Percentiles rank a stretch among this genome's conserved stretches.
Conservation (phyloP, 1,139 yeast species). For the Meyerozyma athensensis region DNA sequence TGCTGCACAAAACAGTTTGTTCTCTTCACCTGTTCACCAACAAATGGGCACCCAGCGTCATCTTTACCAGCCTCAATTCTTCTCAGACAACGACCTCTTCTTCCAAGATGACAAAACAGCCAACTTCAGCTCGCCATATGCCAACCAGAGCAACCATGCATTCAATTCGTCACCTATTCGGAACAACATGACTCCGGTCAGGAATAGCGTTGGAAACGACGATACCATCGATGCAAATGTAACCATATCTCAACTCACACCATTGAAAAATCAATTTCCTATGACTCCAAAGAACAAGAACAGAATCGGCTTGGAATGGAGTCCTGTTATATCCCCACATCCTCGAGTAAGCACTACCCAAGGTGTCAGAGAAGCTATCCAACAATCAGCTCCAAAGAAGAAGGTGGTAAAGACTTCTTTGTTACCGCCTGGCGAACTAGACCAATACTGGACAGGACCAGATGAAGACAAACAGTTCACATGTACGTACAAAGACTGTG, state of each 20-base stretch:
- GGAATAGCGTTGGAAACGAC: constrained; percentile 22
- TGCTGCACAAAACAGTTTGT: constrained; percentile 9
- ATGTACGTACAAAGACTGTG: constrained; percentile 77
- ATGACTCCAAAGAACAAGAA: constrained; percentile 37
- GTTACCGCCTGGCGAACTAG: constrained; percentile 86
- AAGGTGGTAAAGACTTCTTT: constrained; percentile 61
- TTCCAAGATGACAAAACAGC: background rate
- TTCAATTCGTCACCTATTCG: constrained; percentile 33
- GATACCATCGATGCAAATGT: constrained; percentile 38
- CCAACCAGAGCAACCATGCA: constrained; percentile 8
- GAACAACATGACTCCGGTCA: constrained; percentile 24
- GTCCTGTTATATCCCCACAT: constrained; percentile 49
- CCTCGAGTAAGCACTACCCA: constrained; percentile 26
- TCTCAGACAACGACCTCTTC: constrained; percentile 2
- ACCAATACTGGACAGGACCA: constrained; percentile 78
- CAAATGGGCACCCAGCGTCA: background rate
- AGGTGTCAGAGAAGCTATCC: constrained; percentile 36
- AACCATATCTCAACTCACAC: constrained; percentile 39
- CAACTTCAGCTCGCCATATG: background rate
- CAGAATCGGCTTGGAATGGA: constrained; percentile 41
- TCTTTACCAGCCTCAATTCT: constrained; percentile 2
- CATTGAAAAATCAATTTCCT: constrained; percentile 29
- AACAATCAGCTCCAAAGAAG: constrained; percentile 38
- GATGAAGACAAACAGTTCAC: constrained; percentile 62
- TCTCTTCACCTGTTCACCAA: constrained; percentile 28